A percentile compares a stretch with the other conserved stretches of the same genome.
Conservation (phyloP, 1,284 basidiomycete genomes). For the Ceratobasidium sp. region DNA sequence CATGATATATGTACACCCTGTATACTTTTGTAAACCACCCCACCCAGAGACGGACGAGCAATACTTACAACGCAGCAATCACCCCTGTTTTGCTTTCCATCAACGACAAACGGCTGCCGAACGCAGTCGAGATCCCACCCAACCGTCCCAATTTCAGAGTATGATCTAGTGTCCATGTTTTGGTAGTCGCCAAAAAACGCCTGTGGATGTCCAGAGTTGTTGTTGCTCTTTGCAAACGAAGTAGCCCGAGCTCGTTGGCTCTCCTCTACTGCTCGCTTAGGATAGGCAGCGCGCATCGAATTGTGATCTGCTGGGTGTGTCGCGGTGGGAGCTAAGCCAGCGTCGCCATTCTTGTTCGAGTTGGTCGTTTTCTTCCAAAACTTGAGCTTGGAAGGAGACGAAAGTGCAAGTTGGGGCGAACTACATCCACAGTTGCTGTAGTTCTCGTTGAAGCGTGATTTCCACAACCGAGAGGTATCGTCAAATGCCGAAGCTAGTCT, state of each 20-base stretch:
- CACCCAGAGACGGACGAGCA: neutral
- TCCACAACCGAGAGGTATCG: constrained; percentile 30
- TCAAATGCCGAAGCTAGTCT: constrained; percentile 29
- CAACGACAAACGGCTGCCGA: constrained; percentile 25
- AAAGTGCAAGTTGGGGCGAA: neutral
- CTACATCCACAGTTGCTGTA: constrained; percentile 26
- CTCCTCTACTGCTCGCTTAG: constrained; percentile 29
- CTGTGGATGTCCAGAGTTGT: constrained; percentile 8
- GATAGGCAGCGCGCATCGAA: constrained; percentile 17
- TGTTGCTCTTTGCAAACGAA: neutral
- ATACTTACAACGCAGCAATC: constrained; percentile 33
- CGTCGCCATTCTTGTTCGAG: neutral
- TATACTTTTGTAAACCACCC: neutral
- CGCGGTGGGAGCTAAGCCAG: neutral
- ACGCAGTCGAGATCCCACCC: constrained; percentile 38
- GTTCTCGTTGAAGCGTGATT: constrained; percentile 22
- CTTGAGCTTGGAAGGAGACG: constrained; percentile 14
- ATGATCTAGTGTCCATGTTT: constrained; percentile 9
- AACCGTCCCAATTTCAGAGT: constrained; percentile 3
- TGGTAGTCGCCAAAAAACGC: constrained; percentile 22
- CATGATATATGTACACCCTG: constrained; percentile 37
- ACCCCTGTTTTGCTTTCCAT: constrained; percentile 23
- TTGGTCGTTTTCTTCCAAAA: constrained; percentile 34
- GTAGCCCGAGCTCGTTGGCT: constrained; percentile 2
- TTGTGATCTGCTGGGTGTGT: constrained; percentile 37